Evolutionary conservation across 208 protist genomes (phyloP), one percentile per base, ranked within the genome.

Genomic region (Naegleria fowleri): DNA sequence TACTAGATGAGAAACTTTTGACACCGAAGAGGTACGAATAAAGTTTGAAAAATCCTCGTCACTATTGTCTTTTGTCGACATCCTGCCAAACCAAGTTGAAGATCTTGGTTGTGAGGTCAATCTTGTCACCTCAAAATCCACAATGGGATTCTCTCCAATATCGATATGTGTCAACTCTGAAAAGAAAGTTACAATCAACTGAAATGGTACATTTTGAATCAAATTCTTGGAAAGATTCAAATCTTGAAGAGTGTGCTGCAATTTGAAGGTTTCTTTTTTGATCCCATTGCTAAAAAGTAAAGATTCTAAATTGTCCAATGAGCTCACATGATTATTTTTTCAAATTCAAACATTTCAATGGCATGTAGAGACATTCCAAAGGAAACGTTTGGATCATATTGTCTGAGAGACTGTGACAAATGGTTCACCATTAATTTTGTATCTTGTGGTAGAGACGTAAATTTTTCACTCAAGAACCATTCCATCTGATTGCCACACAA

Each of bases 151-250:
- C n/a, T 79, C 67, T 1, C 29, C 67, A 9, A 79, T 11, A 33
- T 79, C 16, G 5, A 79, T 36, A 79, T 33, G 19, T 13, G 19
- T 13, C 19, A 36, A 11, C 25, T 36, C n/a, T 36, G 7, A 13
- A 33, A 79, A 67, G 19, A 29, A 29, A 22, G 9, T 79, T 6
- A 36, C 1, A 36, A 79, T 79, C 9, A 79, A 1, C 0, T 79
- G 6, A 13, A 79, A 79, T 36, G 67, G 67, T 36, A 79, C 19
- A 36, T 79, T 25, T 36, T 79, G 29, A 79, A 79, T 36, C 36
- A 79, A 79, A 79, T 79, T 79, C n/a, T 79, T 79, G 29, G 67
- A 79, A 36, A 79, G 7, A 36, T 79, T 79, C n/a, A 79, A 79
- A 36, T 33, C n/a, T 0, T 36, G 3, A 79, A 79, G 16, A 7